These are phyloP conservation scores for Mallotus nudiflorus DNA, from an alignment of 345 rosid species.

Conservation along the genomic window DNA sequence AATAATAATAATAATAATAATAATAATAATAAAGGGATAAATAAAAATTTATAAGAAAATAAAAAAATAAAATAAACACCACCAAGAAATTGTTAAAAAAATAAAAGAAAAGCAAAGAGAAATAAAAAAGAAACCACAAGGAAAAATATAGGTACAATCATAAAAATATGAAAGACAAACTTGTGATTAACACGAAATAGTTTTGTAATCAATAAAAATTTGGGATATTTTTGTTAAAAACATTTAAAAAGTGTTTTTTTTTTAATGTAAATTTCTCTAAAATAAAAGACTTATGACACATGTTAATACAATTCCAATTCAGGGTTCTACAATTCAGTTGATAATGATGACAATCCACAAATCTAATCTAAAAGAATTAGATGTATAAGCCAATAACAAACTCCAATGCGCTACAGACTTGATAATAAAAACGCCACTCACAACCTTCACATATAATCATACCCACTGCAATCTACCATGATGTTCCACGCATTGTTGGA, in stretches of 20 bases:
- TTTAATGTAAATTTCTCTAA: not conserved
- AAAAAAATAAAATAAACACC: too few relatives aligned
- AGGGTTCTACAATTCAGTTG: slow-evolving; percentile 3
- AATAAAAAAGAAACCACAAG: too few relatives aligned
- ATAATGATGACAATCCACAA: not conserved
- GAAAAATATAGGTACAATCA: too few relatives aligned
- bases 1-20: too few relatives aligned
- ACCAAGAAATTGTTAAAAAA: too few relatives aligned
- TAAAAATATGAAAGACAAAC: too few relatives aligned
- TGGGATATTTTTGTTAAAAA: too few relatives aligned
- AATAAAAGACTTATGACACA: not conserved
- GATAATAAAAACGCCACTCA: not conserved
- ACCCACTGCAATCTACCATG: slow-evolving; percentile 55
- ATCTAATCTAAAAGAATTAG: slow-evolving; percentile 5
- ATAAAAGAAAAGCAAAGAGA: too few relatives aligned
- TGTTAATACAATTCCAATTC: not conserved
- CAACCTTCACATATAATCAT: slow-evolving; percentile 24
- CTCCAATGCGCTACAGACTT: not conserved
- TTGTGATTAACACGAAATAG: too few relatives aligned
- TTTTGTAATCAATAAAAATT: too few relatives aligned
- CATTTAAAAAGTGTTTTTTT: not conserved
- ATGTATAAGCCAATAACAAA: not conserved
- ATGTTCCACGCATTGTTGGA: slow-evolving; percentile 56
- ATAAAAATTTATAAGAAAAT: too few relatives aligned
- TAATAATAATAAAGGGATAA: too few relatives aligned